A percentile compares a stretch with the other conserved stretches of the same genome.
phyloP scores from a whole-genome alignment of 2,329 filamentous ascomycete genomes.

The Arthrobotrys sphaeroides region DNA sequence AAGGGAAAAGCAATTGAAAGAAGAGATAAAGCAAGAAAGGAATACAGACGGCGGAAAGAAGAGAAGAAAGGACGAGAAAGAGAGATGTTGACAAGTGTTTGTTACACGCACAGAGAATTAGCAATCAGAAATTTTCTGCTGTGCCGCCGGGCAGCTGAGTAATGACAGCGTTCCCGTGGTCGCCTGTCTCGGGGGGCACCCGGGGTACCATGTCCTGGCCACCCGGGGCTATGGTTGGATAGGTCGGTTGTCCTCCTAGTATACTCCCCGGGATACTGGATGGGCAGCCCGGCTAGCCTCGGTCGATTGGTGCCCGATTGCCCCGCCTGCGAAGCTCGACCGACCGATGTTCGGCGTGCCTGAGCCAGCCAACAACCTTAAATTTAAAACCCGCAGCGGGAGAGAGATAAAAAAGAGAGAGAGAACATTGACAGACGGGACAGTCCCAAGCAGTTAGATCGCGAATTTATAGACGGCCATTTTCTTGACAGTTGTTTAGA shows the following conservation, averaged over 20 bases:
- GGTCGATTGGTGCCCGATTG: too few species aligned
- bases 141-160: slow-evolving; percentile 26
- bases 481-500: background rate
- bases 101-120: too few species aligned
- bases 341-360: slow-evolving; percentile 30
- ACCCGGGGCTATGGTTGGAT: too few species aligned
- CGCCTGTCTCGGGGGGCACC: background rate
- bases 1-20: background rate
- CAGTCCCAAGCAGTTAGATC: background rate
- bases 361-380: slow-evolving; percentile 11
- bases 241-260: too few species aligned
- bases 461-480: slow-evolving; percentile 4
- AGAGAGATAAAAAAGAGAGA: background rate
- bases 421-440: background rate
- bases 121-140: slow-evolving; percentile 41
- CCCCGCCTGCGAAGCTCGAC: background rate
- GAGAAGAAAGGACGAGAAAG: background rate
- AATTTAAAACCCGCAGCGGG: background rate
- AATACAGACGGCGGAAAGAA: slow-evolving; percentile 2
- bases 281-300: too few species aligned
- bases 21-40: background rate
- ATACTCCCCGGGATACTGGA: too few species aligned
- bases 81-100: slow-evolving; percentile 54
- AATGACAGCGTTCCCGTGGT: background rate
- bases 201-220: too few species aligned